A percentile compares a stretch with the other conserved stretches of the same genome.
These are phyloP conservation scores for Candida boidinii DNA, from an alignment of 805 yeast genomes.

Conservation along the genomic window DNA sequence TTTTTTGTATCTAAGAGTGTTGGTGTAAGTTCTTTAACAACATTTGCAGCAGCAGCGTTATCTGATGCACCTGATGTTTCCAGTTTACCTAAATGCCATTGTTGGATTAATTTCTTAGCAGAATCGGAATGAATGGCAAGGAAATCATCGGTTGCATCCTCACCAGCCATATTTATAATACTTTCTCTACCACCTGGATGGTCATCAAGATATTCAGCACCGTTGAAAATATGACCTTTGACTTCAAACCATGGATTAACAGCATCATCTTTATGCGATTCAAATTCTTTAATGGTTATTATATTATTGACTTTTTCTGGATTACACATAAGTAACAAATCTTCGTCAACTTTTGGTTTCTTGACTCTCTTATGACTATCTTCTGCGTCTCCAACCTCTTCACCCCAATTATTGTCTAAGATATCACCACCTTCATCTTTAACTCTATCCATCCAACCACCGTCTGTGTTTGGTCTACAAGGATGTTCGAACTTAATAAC, in stretches of 20 bases:
- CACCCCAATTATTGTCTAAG: conserved; percentile 25
- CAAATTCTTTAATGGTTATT: conserved; percentile 13
- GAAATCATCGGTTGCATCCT: conserved; percentile 24
- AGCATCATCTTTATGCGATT: conserved; percentile 9
- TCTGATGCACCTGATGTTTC: conserved; percentile 3
- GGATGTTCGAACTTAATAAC: conserved; percentile 20
- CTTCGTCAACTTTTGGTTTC: conserved; percentile 15
- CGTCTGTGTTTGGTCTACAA: conserved; percentile 15
- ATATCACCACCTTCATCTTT: conserved; percentile 23
- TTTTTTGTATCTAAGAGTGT: conserved; percentile 21
- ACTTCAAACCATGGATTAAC: conserved; percentile 23
- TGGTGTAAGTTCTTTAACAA: conserved; percentile 1
- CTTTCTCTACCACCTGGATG: conserved; percentile 24
- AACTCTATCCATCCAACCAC: conserved; percentile 30
- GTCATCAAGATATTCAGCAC: conserved; percentile 23
- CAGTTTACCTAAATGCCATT: conserved; percentile 19
- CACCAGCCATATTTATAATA: conserved; percentile 18
- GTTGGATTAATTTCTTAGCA: conserved; percentile 17
- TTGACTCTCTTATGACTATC: not conserved
- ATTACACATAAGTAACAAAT: conserved; percentile 20
- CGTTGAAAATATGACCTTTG: conserved; percentile 27
- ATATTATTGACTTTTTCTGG: conserved; percentile 14
- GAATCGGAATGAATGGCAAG: conserved; percentile 25
- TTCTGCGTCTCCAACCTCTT: conserved; percentile 10
- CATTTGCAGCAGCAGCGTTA: too few relatives aligned